Conservation (phyloP, 192 early-diverging fungal species). For the Neocallimastix lanati region DNA sequence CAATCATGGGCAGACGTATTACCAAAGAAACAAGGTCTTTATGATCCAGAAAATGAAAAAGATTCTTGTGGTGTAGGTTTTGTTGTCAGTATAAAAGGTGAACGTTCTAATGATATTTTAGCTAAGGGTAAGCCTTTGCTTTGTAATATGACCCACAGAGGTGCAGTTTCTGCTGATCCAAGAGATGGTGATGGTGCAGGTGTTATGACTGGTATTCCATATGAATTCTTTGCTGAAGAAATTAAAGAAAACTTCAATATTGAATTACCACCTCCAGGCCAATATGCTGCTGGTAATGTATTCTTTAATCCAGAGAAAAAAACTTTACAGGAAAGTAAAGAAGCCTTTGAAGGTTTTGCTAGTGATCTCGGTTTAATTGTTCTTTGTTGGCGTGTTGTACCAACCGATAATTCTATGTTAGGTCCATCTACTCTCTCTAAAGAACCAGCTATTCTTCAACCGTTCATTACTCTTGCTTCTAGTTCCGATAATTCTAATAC, state of each 20-base stretch:
- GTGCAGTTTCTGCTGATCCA: slow-evolving; percentile 79
- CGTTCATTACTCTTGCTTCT: slow-evolving; percentile 53
- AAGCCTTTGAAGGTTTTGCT: slow-evolving; percentile 64
- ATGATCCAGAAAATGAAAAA: slow-evolving; percentile 74
- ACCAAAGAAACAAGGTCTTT: slow-evolving; percentile 70
- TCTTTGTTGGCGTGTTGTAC: slow-evolving; percentile 79
- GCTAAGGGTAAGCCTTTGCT: slow-evolving; percentile 76
- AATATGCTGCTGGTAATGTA: slow-evolving; percentile 95
- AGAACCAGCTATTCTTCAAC: slow-evolving; percentile 85
- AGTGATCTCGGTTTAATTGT: slow-evolving; percentile 48
- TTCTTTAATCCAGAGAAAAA: slow-evolving; percentile 53
- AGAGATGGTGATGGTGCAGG: slow-evolving; percentile 98
- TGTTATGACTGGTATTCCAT: slow-evolving; percentile 87
- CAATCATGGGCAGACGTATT: slow-evolving; percentile 59
- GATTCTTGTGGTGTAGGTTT: slow-evolving; percentile 97
- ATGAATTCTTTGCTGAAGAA: slow-evolving; percentile 59
- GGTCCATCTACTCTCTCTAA: slow-evolving; percentile 72
- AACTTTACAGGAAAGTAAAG: slow-evolving; percentile 31
- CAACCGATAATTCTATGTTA: slow-evolving; percentile 65
- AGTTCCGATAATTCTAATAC: not conserved
- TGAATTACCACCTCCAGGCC: slow-evolving; percentile 47
- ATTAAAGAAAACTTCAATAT: slow-evolving; percentile 33
- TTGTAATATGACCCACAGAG: slow-evolving; percentile 98
- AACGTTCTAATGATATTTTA: slow-evolving; percentile 63
- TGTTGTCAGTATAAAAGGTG: slow-evolving; percentile 83